phyloP scores from a whole-genome alignment of 2,329 filamentous ascomycete genomes.

The Monilinia laxa region DNA sequence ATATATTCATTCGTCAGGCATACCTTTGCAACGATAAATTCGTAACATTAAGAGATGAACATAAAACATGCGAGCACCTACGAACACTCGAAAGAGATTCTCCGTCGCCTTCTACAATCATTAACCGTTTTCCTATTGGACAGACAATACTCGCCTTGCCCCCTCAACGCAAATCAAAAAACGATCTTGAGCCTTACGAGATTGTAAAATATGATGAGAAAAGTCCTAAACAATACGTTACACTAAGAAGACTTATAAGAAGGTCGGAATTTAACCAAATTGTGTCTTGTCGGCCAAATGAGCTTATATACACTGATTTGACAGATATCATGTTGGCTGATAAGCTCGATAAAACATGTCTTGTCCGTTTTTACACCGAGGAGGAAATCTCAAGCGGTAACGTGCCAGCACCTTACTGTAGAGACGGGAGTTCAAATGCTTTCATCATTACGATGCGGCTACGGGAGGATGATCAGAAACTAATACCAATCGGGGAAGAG shows the following conservation, averaged over 20 bases:
- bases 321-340: slow-evolving; percentile 42
- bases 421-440: slow-evolving; percentile 62
- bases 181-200: slow-evolving; percentile 58
- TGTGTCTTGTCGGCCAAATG: slow-evolving; percentile 39
- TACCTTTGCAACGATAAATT: slow-evolving; percentile 64
- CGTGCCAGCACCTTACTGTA: slow-evolving; percentile 63
- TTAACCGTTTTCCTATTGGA: slow-evolving; percentile 47
- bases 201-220: slow-evolving; percentile 47
- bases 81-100: slow-evolving; percentile 17
- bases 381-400: slow-evolving; percentile 38
- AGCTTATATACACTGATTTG: slow-evolving; percentile 55
- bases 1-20: slow-evolving; percentile 70
- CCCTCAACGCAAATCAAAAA: slow-evolving; percentile 46
- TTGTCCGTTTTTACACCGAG: slow-evolving; percentile 55
- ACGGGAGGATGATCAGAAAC: slow-evolving; percentile 34
- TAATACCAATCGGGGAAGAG: slow-evolving; percentile 41
- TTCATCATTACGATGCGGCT: slow-evolving; percentile 60
- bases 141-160: slow-evolving; percentile 53
- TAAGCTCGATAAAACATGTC: slow-evolving; percentile 56
- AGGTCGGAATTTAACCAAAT: slow-evolving; percentile 44
- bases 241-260: slow-evolving; percentile 55
- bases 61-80: slow-evolving; percentile 54
- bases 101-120: slow-evolving; percentile 19
- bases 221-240: slow-evolving; percentile 38
- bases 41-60: slow-evolving; percentile 53